Evolutionary conservation across 768 basidiomycete species (phyloP), one percentile per base, ranked within the genome.

Genomic region (Suillus sp.): DNA sequence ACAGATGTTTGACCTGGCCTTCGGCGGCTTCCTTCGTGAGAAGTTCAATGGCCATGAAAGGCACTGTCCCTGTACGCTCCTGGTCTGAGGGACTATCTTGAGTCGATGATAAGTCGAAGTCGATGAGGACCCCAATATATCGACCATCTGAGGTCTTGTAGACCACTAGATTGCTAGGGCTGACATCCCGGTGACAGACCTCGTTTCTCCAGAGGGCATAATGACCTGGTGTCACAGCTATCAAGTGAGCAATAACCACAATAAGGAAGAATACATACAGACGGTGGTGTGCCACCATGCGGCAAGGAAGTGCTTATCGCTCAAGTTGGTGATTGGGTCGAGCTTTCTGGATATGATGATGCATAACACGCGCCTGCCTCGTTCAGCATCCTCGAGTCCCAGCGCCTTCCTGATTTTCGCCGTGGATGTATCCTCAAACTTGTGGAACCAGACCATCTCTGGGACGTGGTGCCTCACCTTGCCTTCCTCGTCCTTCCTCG

Each of bases 1-100:
- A 60, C n/a, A 60, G 14, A 5, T 50, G 59, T 45, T 42, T n/a
- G 16, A 60, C 27, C n/a, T 48, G n/a, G 25, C 59, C 59, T 30
- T 42, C 25, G 4, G 43, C 5, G n/a, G 35, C 58, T 1, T n/a
- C 4, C 18, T 25, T 0, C 11, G 4, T 27, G 14, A 67, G 64
- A 3, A 67, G 45, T 14, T 67, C 64, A 2, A 61, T 16, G 0
- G 55, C 40, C 66, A 67, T 67, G 47, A 61, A 67, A 1, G 66
- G 66, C 11, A 51, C 54, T 2, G 64, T 67, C n/a, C 64, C 66
- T 14, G 64, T 62, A 20, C 61, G 60, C 53, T 65, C 53, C 22
- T 37, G 20, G 30, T 14, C 20, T 25, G 4, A 54, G 14, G 32
- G 40, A 13, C 8, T 30, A n/a, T 13, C 32, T 45, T 1, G 43